Conservation (phyloP, 495 filamentous ascomycete species). For the Penicillium argentinense region DNA sequence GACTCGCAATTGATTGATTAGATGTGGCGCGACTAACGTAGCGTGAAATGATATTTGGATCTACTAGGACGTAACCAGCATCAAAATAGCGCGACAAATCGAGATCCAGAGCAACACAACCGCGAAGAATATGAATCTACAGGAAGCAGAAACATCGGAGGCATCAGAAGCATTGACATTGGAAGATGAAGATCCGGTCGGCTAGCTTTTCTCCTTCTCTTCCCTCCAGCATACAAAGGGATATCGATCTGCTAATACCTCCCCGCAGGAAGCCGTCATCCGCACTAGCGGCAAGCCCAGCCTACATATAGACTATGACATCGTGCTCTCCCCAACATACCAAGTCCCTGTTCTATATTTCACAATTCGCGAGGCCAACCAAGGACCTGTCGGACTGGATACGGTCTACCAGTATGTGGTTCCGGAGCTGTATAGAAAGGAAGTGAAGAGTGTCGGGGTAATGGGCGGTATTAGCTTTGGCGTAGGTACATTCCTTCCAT, state of each 20-base stretch:
- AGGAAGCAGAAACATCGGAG: no score
- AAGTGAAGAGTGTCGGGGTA: conserved; percentile 58
- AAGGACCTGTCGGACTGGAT: conserved; percentile 62
- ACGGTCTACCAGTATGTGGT: conserved; percentile 69
- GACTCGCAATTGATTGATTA: conserved; percentile 4
- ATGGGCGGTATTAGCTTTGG: conserved; percentile 77
- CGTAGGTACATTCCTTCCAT: conserved; percentile 51
- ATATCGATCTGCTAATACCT: conserved; percentile 1
- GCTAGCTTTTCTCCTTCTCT: no score
- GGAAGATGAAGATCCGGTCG: conserved; percentile 41
- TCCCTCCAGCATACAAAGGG: conserved; percentile 7
- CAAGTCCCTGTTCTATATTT: conserved; percentile 55
- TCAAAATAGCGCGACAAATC: conserved; percentile 38
- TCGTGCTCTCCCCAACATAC: conserved; percentile 49
- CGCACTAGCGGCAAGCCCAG: conserved; percentile 24
- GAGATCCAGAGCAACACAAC: conserved; percentile 14
- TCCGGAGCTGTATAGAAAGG: conserved; percentile 57
- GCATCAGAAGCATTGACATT: conserved; percentile 5
- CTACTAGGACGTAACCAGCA: conserved; percentile 29
- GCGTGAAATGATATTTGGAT: neutral
- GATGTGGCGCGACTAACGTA: no score
- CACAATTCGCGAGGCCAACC: conserved; percentile 56
- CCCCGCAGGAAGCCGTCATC: conserved; percentile 43
- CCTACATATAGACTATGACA: conserved; percentile 55
- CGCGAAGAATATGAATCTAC: conserved; percentile 3